Evolutionary conservation across 2,329 filamentous ascomycete species (phyloP).

Genomic region (Trichoderma atroviride): DNA sequence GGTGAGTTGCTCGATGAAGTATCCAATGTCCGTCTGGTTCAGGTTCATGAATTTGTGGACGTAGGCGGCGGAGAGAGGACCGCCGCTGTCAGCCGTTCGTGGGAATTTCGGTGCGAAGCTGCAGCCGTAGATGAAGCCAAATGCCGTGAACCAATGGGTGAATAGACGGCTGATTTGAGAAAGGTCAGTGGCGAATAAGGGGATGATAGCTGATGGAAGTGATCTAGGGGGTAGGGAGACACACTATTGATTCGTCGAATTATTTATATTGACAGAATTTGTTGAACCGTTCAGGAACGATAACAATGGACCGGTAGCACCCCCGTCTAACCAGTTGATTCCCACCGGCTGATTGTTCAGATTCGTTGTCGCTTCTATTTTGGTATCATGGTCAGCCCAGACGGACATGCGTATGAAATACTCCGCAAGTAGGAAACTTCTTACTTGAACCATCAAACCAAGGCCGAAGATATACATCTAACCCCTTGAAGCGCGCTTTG

Average conservation of each 20-base stretch:
- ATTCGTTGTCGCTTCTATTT: constrained; percentile 34
- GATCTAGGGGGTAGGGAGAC: constrained; percentile 7
- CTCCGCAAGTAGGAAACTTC: neutral
- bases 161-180: constrained; percentile 34
- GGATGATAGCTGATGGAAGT: neutral
- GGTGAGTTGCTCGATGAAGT: constrained; percentile 39
- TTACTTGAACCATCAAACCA: constrained; percentile 40
- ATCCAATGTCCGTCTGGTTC: constrained; percentile 35
- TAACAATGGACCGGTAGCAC: constrained; percentile 33
- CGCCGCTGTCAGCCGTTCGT: constrained; percentile 25
- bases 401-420: neutral
- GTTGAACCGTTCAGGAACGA: constrained; percentile 34
- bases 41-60: constrained; percentile 42
- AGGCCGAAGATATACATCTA: constrained; percentile 33
- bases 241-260: constrained; percentile 38
- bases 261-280: constrained; percentile 29
- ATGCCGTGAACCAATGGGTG: constrained; percentile 37
- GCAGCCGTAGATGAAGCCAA: constrained; percentile 36
- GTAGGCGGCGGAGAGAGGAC: constrained; percentile 34
- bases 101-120: constrained; percentile 30
- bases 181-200: neutral
- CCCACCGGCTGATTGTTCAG: constrained; percentile 34
- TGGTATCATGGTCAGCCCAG: neutral
- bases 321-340: constrained; percentile 39
- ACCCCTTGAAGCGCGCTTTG: constrained; percentile 31